Evolutionary conservation across 2,329 filamentous ascomycete genomes (phyloP).

Genomic region (Nemania diffusa): DNA sequence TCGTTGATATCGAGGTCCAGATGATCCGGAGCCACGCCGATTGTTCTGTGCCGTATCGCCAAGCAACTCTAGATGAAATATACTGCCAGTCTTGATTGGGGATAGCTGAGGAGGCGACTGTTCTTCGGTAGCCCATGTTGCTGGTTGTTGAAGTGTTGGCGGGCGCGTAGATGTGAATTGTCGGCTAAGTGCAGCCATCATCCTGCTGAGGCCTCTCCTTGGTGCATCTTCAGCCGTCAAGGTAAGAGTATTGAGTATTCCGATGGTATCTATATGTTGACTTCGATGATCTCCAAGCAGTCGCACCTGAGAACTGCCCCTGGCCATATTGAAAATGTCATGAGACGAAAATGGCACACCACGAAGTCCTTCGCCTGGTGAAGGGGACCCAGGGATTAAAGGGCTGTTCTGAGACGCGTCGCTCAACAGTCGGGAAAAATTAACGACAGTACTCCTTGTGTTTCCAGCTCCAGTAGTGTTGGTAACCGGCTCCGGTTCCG

Average conservation of each 20-base stretch:
- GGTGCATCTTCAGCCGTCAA: neutral
- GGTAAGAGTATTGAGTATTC: constrained; percentile 25
- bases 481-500: constrained; percentile 24
- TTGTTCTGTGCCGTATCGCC: constrained; percentile 37
- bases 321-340: constrained; percentile 34
- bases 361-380: constrained; percentile 33
- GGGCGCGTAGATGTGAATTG: constrained; percentile 23
- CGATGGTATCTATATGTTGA: constrained; percentile 27
- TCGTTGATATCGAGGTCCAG: constrained; percentile 4
- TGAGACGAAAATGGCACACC: constrained; percentile 32
- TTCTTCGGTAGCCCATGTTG: constrained; percentile 7
- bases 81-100: constrained; percentile 37
- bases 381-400: constrained; percentile 30
- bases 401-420: constrained; percentile 29
- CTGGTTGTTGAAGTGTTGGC: constrained; percentile 3
- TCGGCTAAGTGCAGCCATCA: constrained; percentile 31
- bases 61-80: constrained; percentile 38
- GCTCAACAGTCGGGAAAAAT: constrained; percentile 39
- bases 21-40: constrained; percentile 27
- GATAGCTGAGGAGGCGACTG: constrained; percentile 21
- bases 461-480: constrained; percentile 6
- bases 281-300: constrained; percentile 31
- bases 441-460: constrained; percentile 25
- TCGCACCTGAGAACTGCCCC: constrained; percentile 19
- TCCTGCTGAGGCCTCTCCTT: constrained; percentile 27